Evolutionary conservation across 306 rosid species (phyloP).

Genomic region (Cicer yamashitae): DNA sequence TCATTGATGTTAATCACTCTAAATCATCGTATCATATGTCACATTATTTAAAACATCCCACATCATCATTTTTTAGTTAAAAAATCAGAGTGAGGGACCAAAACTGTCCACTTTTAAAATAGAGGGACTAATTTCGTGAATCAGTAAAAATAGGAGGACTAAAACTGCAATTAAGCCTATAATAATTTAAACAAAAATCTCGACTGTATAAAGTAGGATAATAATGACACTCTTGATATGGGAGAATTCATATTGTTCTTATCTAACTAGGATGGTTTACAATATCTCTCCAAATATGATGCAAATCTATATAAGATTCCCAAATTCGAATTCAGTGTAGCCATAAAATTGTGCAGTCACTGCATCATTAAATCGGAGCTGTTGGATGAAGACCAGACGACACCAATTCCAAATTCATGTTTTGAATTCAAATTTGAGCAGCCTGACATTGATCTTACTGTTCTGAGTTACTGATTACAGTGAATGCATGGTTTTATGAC

Average conservation of each 20-base stretch:
- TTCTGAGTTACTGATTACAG: not conserved
- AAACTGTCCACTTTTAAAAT: too few species aligned
- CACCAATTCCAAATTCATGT: not conserved
- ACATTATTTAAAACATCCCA: too few species aligned
- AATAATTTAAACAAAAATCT: not conserved
- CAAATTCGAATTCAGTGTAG: not conserved
- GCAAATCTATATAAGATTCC: not conserved
- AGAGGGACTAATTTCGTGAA: too few species aligned
- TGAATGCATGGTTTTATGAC: not conserved
- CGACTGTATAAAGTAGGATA: not conserved
- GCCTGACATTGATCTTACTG: not conserved
- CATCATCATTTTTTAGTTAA: too few species aligned
- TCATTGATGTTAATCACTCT: too few species aligned
- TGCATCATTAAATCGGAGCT: not conserved
- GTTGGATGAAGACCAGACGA: not conserved
- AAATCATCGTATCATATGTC: too few species aligned
- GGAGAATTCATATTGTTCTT: not conserved
- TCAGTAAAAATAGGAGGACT: too few species aligned
- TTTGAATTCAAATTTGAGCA: conserved; percentile 3
- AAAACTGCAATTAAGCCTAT: too few species aligned
- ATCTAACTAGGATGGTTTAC: not conserved
- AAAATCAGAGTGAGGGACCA: too few species aligned
- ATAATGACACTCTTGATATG: not conserved
- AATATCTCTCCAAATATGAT: not conserved
- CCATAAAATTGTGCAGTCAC: not conserved